Evolutionary conservation across 441 rosid genomes (phyloP).

Genomic region (Euphorbia celastroides): DNA sequence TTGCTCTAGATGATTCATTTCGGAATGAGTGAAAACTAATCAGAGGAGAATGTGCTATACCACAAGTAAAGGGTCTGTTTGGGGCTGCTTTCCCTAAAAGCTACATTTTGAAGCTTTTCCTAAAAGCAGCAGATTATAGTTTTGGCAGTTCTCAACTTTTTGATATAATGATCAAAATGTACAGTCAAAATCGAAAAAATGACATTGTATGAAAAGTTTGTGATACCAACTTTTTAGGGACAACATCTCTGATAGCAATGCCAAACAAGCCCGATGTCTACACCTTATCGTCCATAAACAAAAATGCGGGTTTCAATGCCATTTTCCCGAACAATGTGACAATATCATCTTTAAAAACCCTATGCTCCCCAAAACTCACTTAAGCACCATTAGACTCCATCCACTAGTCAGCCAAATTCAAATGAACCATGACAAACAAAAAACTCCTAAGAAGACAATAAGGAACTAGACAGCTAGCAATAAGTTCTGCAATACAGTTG

Average conservation of each 20-base stretch:
- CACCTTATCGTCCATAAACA: neutral
- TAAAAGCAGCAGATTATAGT: no score
- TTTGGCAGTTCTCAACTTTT: no score
- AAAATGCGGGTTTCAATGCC: neutral
- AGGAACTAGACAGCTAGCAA: neutral
- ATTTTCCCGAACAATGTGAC: neutral
- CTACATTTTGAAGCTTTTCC: neutral
- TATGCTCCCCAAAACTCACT: neutral
- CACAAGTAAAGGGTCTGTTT: neutral
- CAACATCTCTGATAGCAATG: no score
- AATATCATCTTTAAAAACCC: neutral
- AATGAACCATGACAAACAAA: neutral
- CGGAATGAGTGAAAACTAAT: no score
- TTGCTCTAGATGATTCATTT: neutral
- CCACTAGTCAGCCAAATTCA: neutral
- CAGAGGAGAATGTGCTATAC: neutral
- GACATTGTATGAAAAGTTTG: no score
- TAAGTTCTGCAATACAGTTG: neutral
- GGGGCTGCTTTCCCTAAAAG: neutral
- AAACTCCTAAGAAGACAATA: neutral
- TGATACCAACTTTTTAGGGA: no score
- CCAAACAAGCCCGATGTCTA: no score
- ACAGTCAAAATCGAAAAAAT: no score
- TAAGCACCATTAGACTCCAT: neutral
- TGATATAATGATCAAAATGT: no score